phyloP scores from a whole-genome alignment of 495 filamentous ascomycete species.

The Talaromyces nanjingensis region DNA sequence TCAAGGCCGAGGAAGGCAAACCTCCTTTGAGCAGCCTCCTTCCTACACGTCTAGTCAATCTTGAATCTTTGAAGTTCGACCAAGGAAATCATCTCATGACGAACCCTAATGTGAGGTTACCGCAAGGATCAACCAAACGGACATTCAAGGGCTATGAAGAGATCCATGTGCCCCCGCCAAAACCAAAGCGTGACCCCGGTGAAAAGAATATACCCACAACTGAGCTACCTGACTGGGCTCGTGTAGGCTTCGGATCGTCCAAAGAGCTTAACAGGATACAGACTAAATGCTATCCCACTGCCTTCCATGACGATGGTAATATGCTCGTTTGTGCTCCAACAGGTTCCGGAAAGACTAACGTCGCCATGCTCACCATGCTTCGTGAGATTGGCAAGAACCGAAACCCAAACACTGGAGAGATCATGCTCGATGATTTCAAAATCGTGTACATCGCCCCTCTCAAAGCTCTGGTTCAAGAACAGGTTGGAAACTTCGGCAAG shows the following conservation, averaged over 20 bases:
- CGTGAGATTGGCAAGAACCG: constrained; percentile 95
- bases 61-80: constrained; percentile 94
- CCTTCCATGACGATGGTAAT: constrained; percentile 93
- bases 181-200: constrained; percentile 69
- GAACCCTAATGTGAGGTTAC: constrained; percentile 90
- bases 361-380: constrained; percentile 94
- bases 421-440: constrained; percentile 94
- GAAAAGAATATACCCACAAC: constrained; percentile 76
- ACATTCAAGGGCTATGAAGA: constrained; percentile 98
- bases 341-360: constrained; percentile 97
- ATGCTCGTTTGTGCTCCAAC: constrained; percentile 97
- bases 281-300: constrained; percentile 81
- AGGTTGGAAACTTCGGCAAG: constrained; percentile 90
- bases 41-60: constrained; percentile 77
- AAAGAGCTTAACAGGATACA: constrained; percentile 91
- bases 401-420: constrained; percentile 77
- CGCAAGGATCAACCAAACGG: constrained; percentile 88
- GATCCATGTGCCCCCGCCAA: constrained; percentile 90
- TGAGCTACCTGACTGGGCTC: constrained; percentile 88
- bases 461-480: constrained; percentile 95
- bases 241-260: constrained; percentile 70
- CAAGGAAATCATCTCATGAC: constrained; percentile 99
- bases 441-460: constrained; percentile 97
- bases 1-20: constrained; percentile 40
- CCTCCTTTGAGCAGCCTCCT: constrained; percentile 79